Base-by-base conservation (phyloP, 192 early-diverging fungal species). In the Coemansia aciculifera region DNA sequence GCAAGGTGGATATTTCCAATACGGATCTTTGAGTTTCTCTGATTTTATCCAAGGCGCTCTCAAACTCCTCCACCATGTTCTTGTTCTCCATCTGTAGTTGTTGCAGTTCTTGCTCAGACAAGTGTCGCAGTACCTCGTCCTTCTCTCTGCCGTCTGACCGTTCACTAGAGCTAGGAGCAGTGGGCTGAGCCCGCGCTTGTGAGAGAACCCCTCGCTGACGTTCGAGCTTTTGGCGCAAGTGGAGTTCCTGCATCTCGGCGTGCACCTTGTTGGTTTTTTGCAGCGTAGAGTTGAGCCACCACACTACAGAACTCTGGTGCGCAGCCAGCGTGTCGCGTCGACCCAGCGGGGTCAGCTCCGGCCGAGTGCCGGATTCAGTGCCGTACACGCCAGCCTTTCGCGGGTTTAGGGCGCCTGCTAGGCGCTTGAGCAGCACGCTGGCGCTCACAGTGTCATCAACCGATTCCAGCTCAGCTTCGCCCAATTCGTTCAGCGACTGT, bases 1-100 rank as follows among this genome's bases (percentile, higher is more conserved):
- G 90, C 24, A 93, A 71, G 1, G 86, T 84, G 7, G 91, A 90
- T 11, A 93, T 89, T 73, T 93, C 91, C 56, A 89, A 59, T 54
- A 93, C 73, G 19, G 81, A 83, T 24, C 64, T 84, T 62, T 92
- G 89, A 5, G 89, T 87, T 56, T 87, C 84, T 59, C 82, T 77
- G 62, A 93, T 87, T 68, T 88, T 85, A 29, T 89, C 87, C 52
- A 93, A 64, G 29, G 90, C 86, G 51, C 77, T 87, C 39, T 90
- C 90, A 67, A 93, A 84, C 70, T 90, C 87, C 56, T 82, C 73
- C n/a, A 90, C 74, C 83, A 93, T 88, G 56, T 73, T 74, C 13
- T 69, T 75, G 73, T 93, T 93, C 64, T 93, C 91, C 62, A 75
- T 59, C 56, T 91, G 89, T 27, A 93, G 74, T 74, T 89, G 81